phyloP scores from a whole-genome alignment of 1,284 basidiomycete genomes.

The Papiliotrema laurentii region DNA sequence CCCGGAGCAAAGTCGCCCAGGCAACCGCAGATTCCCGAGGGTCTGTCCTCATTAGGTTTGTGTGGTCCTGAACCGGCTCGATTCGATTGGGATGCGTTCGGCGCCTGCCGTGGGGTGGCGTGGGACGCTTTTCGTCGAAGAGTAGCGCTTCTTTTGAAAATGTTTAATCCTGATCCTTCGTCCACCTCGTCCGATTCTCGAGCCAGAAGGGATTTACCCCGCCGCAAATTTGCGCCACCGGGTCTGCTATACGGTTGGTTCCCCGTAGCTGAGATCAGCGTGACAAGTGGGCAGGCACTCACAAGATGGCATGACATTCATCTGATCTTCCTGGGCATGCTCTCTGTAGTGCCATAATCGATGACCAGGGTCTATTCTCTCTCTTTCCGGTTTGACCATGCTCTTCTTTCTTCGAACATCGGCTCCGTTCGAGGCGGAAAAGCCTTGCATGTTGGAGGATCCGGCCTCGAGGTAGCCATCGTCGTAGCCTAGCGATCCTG shows the following conservation, averaged over 20 bases:
- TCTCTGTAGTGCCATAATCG: conserved; percentile 92
- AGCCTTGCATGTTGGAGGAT: conserved; percentile 26
- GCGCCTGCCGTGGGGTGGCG: conserved; percentile 45
- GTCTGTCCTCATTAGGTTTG: conserved; percentile 46
- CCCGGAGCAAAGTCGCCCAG: conserved; percentile 71
- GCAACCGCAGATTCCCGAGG: conserved; percentile 51
- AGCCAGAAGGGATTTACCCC: conserved; percentile 80
- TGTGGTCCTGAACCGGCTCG: conserved; percentile 19
- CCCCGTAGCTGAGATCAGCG: conserved; percentile 61
- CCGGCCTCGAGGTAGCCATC: conserved; percentile 34
- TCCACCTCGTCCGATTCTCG: conserved; percentile 81
- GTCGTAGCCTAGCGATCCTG: conserved; percentile 26
- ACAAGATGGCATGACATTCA: conserved; percentile 75
- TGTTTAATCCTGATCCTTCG: conserved; percentile 76
- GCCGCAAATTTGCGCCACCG: conserved; percentile 57
- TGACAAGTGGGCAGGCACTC: conserved; percentile 43
- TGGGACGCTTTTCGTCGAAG: conserved; percentile 63
- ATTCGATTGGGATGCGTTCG: conserved; percentile 42
- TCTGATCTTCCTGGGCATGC: conserved; percentile 76
- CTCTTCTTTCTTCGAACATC: conserved; percentile 78
- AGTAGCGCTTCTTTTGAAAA: conserved; percentile 78
- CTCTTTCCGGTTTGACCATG: conserved; percentile 87
- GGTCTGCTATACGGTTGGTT: conserved; percentile 60
- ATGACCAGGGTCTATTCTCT: conserved; percentile 93
- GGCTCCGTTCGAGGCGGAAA: conserved; percentile 30